Evolutionary conservation across 208 protist genomes (phyloP).

Genomic region (Trypanosoma cruzi): DNA sequence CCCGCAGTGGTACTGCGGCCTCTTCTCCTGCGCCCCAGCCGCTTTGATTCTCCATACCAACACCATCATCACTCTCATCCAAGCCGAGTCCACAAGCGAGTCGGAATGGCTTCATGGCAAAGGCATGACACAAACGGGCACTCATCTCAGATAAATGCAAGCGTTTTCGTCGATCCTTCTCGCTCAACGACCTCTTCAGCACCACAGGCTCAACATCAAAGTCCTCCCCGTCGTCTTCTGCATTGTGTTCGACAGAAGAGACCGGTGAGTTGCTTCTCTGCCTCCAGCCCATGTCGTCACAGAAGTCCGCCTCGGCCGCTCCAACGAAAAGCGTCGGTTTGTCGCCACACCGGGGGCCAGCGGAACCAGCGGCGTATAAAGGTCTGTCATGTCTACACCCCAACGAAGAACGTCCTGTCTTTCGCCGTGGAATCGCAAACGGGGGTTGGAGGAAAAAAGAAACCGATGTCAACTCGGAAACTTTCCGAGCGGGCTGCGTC

Average conservation of each 20-base stretch:
- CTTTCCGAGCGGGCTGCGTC: neutral
- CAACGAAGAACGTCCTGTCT: neutral
- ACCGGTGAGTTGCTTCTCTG: neutral
- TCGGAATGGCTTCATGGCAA: no score
- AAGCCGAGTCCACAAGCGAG: neutral
- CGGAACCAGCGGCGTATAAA: neutral
- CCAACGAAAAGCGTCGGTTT: neutral
- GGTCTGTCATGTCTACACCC: neutral
- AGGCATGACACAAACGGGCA: neutral
- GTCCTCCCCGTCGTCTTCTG: slow-evolving; percentile 10
- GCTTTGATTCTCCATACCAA: neutral
- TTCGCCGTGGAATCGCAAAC: neutral
- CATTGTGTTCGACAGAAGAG: slow-evolving; percentile 6
- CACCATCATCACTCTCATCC: neutral
- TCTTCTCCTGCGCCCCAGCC: neutral
- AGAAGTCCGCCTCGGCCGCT: neutral
- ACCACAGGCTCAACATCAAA: neutral
- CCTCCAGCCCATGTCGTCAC: neutral
- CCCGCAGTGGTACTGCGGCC: neutral
- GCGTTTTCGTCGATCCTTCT: neutral
- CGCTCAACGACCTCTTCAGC: neutral
- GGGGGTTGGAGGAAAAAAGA: neutral
- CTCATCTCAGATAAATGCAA: neutral
- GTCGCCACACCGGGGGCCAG: neutral
- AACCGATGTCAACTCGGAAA: neutral